Evolutionary conservation across 768 basidiomycete species (phyloP).

Genomic region (Chalciporus sphaerocephalus): DNA sequence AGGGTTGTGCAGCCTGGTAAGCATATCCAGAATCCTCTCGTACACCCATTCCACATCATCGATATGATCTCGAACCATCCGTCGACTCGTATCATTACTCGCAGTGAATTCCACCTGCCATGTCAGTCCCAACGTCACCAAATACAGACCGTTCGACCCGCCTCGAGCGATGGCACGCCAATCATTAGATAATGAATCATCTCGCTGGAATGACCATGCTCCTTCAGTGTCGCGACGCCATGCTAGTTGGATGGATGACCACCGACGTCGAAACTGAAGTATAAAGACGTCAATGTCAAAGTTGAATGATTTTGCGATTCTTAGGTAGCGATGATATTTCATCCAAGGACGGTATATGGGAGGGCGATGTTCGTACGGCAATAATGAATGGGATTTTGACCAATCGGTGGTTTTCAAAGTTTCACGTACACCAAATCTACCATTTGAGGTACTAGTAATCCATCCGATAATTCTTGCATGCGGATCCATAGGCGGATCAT

Average conservation of each 20-base stretch:
- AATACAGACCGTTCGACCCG: background rate
- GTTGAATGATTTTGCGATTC: background rate
- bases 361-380: background rate
- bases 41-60: background rate
- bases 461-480: background rate
- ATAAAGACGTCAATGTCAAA: background rate
- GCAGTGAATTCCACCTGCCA: background rate
- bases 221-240: background rate
- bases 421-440: too few species aligned
- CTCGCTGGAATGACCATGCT: background rate
- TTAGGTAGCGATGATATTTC: background rate
- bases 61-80: background rate
- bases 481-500: background rate
- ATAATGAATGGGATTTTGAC: background rate
- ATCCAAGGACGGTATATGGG: background rate
- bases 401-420: too few species aligned
- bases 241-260: background rate
- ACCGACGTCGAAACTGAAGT: background rate
- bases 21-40: background rate
- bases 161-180: background rate
- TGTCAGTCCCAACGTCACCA: background rate
- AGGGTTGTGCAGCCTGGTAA: background rate
- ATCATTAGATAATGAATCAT: background rate
- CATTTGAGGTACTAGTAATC: background rate
- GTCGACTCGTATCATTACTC: background rate